These are phyloP conservation scores for Tulasnella sp. DNA, from an alignment of 768 basidiomycete species.

Conservation along the genomic window DNA sequence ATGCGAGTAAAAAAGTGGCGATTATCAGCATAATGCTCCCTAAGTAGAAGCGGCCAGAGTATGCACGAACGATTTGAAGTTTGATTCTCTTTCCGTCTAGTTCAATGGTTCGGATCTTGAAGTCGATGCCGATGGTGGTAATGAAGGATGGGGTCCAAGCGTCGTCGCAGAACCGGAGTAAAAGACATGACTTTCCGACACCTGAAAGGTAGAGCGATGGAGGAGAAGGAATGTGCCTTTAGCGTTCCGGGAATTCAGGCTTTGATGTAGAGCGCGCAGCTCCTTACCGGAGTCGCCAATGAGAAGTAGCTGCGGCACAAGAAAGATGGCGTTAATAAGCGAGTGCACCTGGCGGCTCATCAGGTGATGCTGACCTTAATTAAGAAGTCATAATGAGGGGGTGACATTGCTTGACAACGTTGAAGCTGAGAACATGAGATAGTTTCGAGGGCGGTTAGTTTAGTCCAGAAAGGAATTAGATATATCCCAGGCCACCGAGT, in stretches of 20 bases:
- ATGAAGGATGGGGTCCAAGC: conserved; percentile 99
- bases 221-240: no score
- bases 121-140: conserved; percentile 99
- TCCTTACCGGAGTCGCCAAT: not conserved
- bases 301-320: not conserved
- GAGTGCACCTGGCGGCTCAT: not conserved
- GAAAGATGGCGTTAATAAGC: not conserved
- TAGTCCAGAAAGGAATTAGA: conserved; percentile 3
- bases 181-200: conserved; percentile 83
- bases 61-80: conserved; percentile 86
- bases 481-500: not conserved
- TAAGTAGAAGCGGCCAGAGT: not conserved
- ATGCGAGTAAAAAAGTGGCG: not conserved
- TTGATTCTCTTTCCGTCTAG: conserved; percentile 98
- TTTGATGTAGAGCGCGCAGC: no score
- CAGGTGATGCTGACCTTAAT: not conserved
- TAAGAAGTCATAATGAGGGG: conserved; percentile 19
- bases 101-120: conserved; percentile 99
- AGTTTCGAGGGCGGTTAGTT: conserved; percentile 10
- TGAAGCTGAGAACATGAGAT: conserved; percentile 1
- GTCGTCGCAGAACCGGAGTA: conserved; percentile 97
- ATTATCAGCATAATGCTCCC: not conserved
- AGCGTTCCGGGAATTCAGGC: no score
- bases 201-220: no score
- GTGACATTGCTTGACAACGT: conserved; percentile 7